A percentile compares a stretch with the other conserved stretches of the same genome.
Conservation (phyloP, 345 rosid genomes). For the Syzygium jambos region DNA sequence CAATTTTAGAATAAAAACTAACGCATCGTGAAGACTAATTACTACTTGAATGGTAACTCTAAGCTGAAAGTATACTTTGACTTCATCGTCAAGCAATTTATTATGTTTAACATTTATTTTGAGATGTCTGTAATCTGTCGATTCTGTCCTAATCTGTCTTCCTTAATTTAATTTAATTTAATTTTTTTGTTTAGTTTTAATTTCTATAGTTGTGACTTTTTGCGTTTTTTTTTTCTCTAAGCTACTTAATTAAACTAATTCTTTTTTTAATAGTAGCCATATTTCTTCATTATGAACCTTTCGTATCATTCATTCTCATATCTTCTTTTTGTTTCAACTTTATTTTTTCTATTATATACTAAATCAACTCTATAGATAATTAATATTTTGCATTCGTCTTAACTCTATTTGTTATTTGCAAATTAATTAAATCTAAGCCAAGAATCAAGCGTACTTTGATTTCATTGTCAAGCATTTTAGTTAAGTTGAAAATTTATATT, state of each 20-base stretch:
- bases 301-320: background rate
- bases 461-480: background rate
- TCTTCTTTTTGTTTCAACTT: background rate
- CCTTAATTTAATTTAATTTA: background rate
- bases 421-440: background rate
- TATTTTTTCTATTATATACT: background rate
- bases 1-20: background rate
- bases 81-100: background rate
- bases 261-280: background rate
- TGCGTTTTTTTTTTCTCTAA: background rate
- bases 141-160: background rate
- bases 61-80: background rate
- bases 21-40: background rate
- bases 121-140: background rate
- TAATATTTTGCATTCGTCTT: background rate
- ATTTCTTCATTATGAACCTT: background rate
- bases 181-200: background rate
- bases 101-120: background rate
- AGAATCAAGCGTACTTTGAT: background rate
- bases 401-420: background rate
- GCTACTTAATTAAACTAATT: background rate
- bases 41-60: too few relatives aligned
- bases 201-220: background rate
- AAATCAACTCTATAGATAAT: background rate
- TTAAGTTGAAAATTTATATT: background rate